Base-by-base conservation (phyloP, 1,139 yeast genomes). In the Pichia inconspicua region DNA sequence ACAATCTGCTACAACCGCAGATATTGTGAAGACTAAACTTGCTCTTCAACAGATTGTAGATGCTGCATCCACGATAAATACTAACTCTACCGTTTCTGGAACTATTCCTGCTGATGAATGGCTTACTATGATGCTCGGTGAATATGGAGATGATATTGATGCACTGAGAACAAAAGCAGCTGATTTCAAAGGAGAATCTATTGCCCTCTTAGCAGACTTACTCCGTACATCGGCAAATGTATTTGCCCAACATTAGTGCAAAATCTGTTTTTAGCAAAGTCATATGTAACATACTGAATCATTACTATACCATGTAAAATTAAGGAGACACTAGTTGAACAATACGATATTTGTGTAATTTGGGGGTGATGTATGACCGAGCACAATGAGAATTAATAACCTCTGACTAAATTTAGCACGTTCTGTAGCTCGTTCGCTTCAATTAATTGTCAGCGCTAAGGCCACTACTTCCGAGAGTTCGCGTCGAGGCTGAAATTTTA, bases 131-230 rank as follows among this genome's bases (percentile, higher is more conserved):
- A 51, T 53, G 54, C 41, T 53, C 11, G 25, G 27, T 1, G 45
- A 51, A 17, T 51, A 53, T 30, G 55, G 54, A 2, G 54, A 53
- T 14, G 55, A 53, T 27, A 47, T 53, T 8, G 53, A 53, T 27
- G 36, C 42, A 9, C 25, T 53, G 17, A 44, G 55, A 25, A 44
- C 42, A 3, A 45, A 36, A 5, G 48, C 53, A 3, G 48, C 42
- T 5, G 54, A 51, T 32, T 53, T 53, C 35, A 43, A 45, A n/a
- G 51, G 42, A 0, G 49, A 46, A 4, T 45, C 50, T 15, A 43
- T 53, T 22, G 47, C 50, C 10, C 46, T 51, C 4, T 34, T 53
- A 15, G 55, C 54, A 2, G 48, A 53, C 11, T 10, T 53, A 25
- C 44, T 53, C 3, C 37, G 54, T 22, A 36, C 37, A 9, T 41